Conservation (phyloP, 768 basidiomycete genomes). For the Pulveroboletus sp. region DNA sequence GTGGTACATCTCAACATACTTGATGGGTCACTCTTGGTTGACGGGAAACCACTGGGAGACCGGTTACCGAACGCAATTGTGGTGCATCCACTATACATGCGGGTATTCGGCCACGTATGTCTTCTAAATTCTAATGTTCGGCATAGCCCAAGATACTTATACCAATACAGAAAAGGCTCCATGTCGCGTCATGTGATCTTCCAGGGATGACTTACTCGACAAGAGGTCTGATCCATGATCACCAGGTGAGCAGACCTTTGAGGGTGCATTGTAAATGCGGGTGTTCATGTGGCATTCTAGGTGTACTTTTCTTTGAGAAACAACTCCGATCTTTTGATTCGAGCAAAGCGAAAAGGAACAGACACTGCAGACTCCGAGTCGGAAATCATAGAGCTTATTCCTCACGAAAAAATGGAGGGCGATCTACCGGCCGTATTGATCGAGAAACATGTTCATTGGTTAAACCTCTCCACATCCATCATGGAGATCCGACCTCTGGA, state of each 20-base stretch:
- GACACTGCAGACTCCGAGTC: neutral
- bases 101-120: neutral
- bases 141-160: too few relatives aligned
- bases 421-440: neutral
- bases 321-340: too few relatives aligned
- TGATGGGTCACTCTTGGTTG: too few relatives aligned
- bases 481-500: too few relatives aligned
- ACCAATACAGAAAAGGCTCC: too few relatives aligned
- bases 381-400: neutral
- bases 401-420: neutral
- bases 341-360: neutral
- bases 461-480: neutral
- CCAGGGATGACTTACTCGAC: constrained; percentile 21
- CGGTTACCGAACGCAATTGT: neutral
- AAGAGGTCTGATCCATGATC: constrained; percentile 9
- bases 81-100: neutral
- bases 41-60: constrained; percentile 14
- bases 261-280: neutral
- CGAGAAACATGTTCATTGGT: neutral
- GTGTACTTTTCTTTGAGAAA: constrained; percentile 17
- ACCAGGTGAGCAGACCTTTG: constrained; percentile 11
- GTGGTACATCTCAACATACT: constrained; percentile 12
- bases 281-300: too few relatives aligned
- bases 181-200: neutral
- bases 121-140: too few relatives aligned